Base-by-base conservation (phyloP, 2,329 filamentous ascomycete genomes). In the Cercospora janseana region DNA sequence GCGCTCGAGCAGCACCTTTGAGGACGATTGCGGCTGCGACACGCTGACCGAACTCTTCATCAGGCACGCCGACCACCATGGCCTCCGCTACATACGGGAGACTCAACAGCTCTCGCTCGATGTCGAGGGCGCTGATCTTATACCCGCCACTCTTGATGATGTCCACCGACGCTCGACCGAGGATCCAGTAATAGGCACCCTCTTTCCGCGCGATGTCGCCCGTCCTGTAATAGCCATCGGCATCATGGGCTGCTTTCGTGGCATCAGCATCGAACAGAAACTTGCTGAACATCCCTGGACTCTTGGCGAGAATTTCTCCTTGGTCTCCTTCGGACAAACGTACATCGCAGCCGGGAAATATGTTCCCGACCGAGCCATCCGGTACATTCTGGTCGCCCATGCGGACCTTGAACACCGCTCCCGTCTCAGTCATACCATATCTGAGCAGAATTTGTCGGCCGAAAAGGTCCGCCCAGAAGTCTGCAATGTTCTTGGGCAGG, bases 71-170 rank as follows among this genome's bases (percentile, higher is more conserved):
- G 3, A 80, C 75, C 1, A 79, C 74, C 57, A 76, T 76, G 4
- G 74, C 76, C 62, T 80, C 78, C 38, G 73, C 67, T 26, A 79
- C 69, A 24, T 73, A 72, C 1, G 72, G 68, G 45, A 80, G 57
- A 0, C 70, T 69, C 18, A 80, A 66, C 56, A 79, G 71, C 54
- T 79, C 76, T 13, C 77, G 69, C 60, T 80, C 78, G 23, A 80
- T 75, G 42, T 80, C 77, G 8, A 79, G 63, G 0, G 77, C 77
- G 0, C 74, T 77, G 27, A 79, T 75, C 63, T 79, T 80, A 57
- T 79, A 79, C 0, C 78, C 78, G 12, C 77, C 76, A 1, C 73
- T 75, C 55, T 80, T 80, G 61, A 81, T 78, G 24, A 80, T 70
- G 54, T 79, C 77, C 5, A 78, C 69, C 13, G 72, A 76, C 7